Base-by-base conservation (phyloP, 2,329 filamentous ascomycete species). In the Fusarium nelsonii region DNA sequence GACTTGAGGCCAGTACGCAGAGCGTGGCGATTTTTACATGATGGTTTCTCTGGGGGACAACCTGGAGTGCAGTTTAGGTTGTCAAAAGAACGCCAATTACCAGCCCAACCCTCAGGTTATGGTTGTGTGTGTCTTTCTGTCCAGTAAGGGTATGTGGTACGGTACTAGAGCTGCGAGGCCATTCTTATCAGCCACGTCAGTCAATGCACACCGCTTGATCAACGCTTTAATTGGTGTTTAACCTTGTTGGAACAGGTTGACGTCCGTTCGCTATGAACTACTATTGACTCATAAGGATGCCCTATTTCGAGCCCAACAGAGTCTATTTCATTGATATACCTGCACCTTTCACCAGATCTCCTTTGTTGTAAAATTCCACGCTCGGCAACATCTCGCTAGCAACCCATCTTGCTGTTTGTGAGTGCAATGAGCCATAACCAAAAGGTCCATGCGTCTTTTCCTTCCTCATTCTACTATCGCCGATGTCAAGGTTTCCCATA, bases 371-470 rank as follows among this genome's bases (percentile, higher is more conserved):
- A 80, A 86, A 89, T 53, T 78, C 76, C 1, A 83, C 78, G 2
- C 68, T 66, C 0, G 85, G 84, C 18, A 90, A 65, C 37, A 90
- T 65, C 72, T 86, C 78, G 32, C 83, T 81, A 1, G 80, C 81
- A 23, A 90, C 84, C 87, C 87, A 90, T 64, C 87, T 81, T 15
- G 85, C 88, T n/a, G 88, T 90, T 41, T 81, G 82, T 0, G 87
- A 82, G 67, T 90, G 88, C 65, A 80, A 78, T 46, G 83, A 86
- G 0, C 87, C 87, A 55, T 87, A 79, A 0, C 87, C 87, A 70
- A 89, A 88, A 0, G 87, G 86, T 58, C 81, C 78, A 15, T 79
- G 68, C 3, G 78, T 79, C 66, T 80, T 83, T 63, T 88, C 85
- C 52, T 75, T 81, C 40, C 77, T 79, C 71, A 81, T 67, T 23